These are phyloP conservation scores for Spathaspora hagerdaliae DNA, from an alignment of 805 yeast genomes.

Conservation along the genomic window DNA sequence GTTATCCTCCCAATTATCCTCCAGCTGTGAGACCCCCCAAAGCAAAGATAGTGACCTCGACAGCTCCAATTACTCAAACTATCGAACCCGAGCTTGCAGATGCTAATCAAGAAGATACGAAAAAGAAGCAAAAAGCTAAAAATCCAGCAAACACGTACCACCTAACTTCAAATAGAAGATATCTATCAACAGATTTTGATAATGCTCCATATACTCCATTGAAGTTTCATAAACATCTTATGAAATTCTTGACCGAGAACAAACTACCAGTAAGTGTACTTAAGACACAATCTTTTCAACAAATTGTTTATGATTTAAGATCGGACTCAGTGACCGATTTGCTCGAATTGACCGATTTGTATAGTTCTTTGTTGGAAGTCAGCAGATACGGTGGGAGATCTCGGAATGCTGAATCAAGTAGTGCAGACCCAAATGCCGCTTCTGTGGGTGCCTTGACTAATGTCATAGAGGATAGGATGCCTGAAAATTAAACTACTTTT, in stretches of 20 bases:
- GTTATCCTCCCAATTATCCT: constrained; percentile 12
- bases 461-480: neutral
- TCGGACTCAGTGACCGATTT: constrained; percentile 46
- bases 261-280: constrained; percentile 45
- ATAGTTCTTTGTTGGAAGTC: constrained; percentile 43
- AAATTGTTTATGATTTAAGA: constrained; percentile 46
- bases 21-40: neutral
- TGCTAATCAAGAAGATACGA: neutral
- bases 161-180: constrained; percentile 10
- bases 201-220: constrained; percentile 40
- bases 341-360: constrained; percentile 42
- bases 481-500: too few relatives aligned
- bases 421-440: neutral
- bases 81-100: neutral
- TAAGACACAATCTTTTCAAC: constrained; percentile 50
- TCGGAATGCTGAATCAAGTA: neutral
- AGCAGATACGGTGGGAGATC: constrained; percentile 18
- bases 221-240: constrained; percentile 48
- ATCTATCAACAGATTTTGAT: constrained; percentile 30
- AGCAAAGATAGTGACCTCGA: neutral
- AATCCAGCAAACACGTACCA: neutral
- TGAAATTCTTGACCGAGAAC: constrained; percentile 50
- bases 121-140: constrained; percentile 1
- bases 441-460: neutral
- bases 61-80: neutral